A percentile compares a stretch with the other conserved stretches of the same genome.
Evolutionary conservation across 176 grass and related monocot species (phyloP).

Genomic region (Rhynchospora breviuscula): DNA sequence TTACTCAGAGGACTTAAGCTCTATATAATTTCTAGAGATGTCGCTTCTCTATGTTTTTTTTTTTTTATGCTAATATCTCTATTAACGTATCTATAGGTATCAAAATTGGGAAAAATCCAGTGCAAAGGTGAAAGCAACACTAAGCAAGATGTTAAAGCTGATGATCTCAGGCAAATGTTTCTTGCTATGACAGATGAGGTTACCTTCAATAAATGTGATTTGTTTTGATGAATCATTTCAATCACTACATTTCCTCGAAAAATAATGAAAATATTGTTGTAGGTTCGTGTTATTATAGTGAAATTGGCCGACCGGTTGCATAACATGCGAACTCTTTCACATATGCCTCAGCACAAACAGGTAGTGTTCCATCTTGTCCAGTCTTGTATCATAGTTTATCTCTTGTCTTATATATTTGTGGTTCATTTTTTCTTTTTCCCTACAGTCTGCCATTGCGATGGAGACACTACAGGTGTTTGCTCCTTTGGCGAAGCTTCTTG

Average conservation of each 20-base stretch:
- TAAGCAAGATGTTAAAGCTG: conserved; percentile 93
- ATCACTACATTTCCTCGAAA: background rate
- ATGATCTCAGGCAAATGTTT: conserved; percentile 98
- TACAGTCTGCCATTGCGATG: conserved; percentile 67
- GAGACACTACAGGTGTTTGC: conserved; percentile 97
- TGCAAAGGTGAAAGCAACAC: conserved; percentile 64
- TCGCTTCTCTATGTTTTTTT: background rate
- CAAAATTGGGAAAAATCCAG: conserved; percentile 96
- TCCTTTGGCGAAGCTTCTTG: conserved; percentile 93
- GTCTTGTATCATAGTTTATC: background rate
- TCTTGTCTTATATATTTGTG: background rate
- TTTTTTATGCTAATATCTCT: background rate
- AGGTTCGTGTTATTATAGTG: conserved; percentile 99
- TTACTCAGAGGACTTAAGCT: background rate
- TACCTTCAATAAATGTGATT: background rate
- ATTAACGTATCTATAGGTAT: conserved; percentile 44
- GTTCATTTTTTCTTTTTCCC: conserved; percentile 2
- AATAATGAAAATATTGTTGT: conserved; percentile 18
- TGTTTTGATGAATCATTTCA: conserved; percentile 22
- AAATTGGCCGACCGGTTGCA: conserved; percentile 97
- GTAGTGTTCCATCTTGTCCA: conserved; percentile 30
- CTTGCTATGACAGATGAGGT: conserved; percentile 99
- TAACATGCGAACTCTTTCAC: conserved; percentile 97
- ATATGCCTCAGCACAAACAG: conserved; percentile 97
- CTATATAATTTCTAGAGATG: too few relatives aligned